Conservation (phyloP, 1,284 basidiomycete genomes). For the Puccinia brachypodii region DNA sequence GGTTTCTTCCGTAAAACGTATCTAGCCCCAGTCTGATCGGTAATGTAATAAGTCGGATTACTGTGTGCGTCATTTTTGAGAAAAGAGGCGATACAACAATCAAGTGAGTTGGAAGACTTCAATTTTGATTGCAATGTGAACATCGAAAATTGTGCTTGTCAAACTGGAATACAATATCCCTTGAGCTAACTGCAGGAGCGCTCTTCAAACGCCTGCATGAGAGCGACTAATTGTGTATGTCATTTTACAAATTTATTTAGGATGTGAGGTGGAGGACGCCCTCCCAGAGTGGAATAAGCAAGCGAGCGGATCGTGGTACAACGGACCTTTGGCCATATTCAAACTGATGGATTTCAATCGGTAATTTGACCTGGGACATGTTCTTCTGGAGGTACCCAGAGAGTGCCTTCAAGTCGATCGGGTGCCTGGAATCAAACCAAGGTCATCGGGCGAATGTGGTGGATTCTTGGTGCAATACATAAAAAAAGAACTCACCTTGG, state of each 20-base stretch:
- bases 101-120: constrained; percentile 24
- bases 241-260: not conserved
- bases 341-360: constrained; percentile 85
- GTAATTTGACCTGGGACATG: constrained; percentile 66
- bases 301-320: not conserved
- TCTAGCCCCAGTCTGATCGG: constrained; percentile 68
- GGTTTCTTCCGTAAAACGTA: constrained; percentile 92
- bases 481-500: not conserved
- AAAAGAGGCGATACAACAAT: constrained; percentile 8
- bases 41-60: constrained; percentile 95
- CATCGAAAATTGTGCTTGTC: constrained; percentile 55
- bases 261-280: not conserved
- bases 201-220: not conserved
- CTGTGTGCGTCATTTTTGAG: constrained; percentile 58
- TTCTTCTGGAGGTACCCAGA: constrained; percentile 68
- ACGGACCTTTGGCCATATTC: constrained; percentile 60
- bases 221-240: too few species aligned
- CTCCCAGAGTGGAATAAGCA: constrained; percentile 10
- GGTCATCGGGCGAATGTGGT: too few species aligned
- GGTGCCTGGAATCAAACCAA: constrained; percentile 49
- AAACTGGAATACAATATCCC: not conserved
- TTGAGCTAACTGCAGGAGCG: not conserved
- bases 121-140: not conserved
- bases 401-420: constrained; percentile 68
- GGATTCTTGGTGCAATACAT: too few species aligned